A percentile compares a stretch with the other conserved stretches of the same genome.
These are phyloP conservation scores for Polytrichum commune DNA, from an alignment of 225 moss, liverwort and hornwort species.

Conservation along the genomic window DNA sequence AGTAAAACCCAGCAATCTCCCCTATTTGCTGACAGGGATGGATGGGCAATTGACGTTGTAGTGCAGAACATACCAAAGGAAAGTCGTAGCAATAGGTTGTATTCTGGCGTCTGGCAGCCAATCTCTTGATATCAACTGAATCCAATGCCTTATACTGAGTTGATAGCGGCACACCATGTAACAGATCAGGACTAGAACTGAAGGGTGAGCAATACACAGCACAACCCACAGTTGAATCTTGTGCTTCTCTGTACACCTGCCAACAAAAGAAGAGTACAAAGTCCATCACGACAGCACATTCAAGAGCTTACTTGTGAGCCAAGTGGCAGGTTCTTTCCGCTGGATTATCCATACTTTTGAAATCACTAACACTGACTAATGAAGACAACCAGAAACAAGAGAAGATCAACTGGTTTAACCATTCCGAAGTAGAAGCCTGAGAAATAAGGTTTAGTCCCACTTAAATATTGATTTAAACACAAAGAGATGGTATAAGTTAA, in stretches of 20 bases:
- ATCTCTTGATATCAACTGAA: constrained; percentile 71
- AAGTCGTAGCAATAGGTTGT: constrained; percentile 96
- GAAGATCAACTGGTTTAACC: not conserved
- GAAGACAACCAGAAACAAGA: not conserved
- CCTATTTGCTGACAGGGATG: no score
- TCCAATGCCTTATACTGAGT: constrained; percentile 72
- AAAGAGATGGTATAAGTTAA: no score
- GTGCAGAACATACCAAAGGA: constrained; percentile 51
- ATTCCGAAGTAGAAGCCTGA: no score
- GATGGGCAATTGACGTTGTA: no score
- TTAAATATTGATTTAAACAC: no score
- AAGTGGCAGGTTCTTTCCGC: no score
- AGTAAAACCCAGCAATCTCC: no score
- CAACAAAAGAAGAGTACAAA: not conserved
- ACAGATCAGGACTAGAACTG: constrained; percentile 36
- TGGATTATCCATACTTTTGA: no score
- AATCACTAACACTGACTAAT: no score
- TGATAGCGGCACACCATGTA: constrained; percentile 71
- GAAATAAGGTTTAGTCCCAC: no score
- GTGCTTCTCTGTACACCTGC: constrained; percentile 92
- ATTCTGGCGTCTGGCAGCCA: constrained; percentile 72
- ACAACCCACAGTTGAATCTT: constrained; percentile 56
- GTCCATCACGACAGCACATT: no score
- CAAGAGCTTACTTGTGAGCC: no score
- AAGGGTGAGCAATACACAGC: constrained; percentile 71